Percentiles rank a stretch among this genome's conserved stretches.
Conservation (phyloP, 2,329 filamentous ascomycete species). For the Thermoascus crustaceus region DNA sequence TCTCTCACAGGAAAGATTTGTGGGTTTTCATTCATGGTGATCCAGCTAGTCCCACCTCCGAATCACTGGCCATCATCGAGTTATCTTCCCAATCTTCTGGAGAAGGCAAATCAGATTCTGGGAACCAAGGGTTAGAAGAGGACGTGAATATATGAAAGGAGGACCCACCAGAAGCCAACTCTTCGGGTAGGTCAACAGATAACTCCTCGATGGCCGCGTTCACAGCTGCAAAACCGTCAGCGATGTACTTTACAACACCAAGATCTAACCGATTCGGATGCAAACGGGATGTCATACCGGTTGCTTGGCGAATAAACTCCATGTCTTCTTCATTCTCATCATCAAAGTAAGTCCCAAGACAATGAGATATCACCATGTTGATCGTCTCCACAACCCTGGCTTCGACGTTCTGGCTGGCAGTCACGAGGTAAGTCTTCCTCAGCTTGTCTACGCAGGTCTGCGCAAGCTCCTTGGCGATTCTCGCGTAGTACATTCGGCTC, state of each 20-base stretch:
- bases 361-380: conserved; percentile 29
- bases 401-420: conserved; percentile 23
- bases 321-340: conserved; percentile 28
- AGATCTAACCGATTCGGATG: no score
- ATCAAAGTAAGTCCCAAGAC: conserved; percentile 30
- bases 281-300: conserved; percentile 20
- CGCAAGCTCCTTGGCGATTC: conserved; percentile 25
- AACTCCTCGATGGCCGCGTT: conserved; percentile 27
- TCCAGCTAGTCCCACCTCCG: conserved; percentile 30
- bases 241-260: background rate
- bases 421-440: conserved; percentile 22
- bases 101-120: conserved; percentile 34
- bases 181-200: conserved; percentile 29
- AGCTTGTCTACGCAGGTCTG: conserved; percentile 26
- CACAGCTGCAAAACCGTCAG: conserved; percentile 18
- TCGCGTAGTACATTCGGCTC: conserved; percentile 17
- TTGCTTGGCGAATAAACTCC: conserved; percentile 23
- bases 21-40: conserved; percentile 21
- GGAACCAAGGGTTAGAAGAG: conserved; percentile 15
- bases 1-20: background rate
- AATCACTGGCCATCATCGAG: conserved; percentile 34
- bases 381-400: conserved; percentile 29
- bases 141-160: conserved; percentile 12
- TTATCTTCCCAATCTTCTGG: conserved; percentile 37
- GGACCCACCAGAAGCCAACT: conserved; percentile 32